These are phyloP conservation scores for Pseudomonodictys pantanalensis DNA, from an alignment of 495 filamentous ascomycete species.

Conservation along the genomic window DNA sequence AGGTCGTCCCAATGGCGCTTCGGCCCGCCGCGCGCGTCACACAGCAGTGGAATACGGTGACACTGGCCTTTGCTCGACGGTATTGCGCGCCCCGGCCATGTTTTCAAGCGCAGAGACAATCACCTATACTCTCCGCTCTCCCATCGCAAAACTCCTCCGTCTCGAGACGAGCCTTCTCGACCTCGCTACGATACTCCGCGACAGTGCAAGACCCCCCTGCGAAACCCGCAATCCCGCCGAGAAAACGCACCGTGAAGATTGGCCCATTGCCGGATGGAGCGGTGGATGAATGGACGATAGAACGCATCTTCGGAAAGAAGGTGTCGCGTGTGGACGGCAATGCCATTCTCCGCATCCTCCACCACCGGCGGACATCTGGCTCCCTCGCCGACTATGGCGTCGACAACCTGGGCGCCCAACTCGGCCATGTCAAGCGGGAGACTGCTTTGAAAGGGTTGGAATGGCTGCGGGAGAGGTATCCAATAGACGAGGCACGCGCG, in stretches of 20 bases:
- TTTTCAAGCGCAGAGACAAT: background rate
- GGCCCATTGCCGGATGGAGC: slow-evolving; percentile 37
- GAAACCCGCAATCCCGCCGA: background rate
- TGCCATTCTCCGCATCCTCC: slow-evolving; percentile 62
- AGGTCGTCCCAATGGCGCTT: slow-evolving; percentile 36
- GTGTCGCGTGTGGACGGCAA: slow-evolving; percentile 57
- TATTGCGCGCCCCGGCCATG: slow-evolving; percentile 1
- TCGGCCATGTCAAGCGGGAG: slow-evolving; percentile 30
- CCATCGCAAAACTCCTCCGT: background rate
- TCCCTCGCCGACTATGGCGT: slow-evolving; percentile 58
- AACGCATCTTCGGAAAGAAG: slow-evolving; percentile 58
- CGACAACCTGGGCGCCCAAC: slow-evolving; percentile 33
- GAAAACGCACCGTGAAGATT: slow-evolving; percentile 16
- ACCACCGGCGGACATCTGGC: slow-evolving; percentile 71
- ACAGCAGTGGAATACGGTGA: slow-evolving; percentile 24
- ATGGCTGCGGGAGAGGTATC: slow-evolving; percentile 66
- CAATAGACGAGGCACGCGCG: slow-evolving; percentile 71
- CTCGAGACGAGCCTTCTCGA: slow-evolving; percentile 15
- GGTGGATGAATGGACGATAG: slow-evolving; percentile 39
- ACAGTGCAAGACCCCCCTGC: background rate
- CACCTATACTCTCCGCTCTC: background rate
- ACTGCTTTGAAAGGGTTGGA: slow-evolving; percentile 52
- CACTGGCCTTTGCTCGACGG: slow-evolving; percentile 19
- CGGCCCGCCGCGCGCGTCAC: slow-evolving; percentile 6
- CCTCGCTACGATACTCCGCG: slow-evolving; percentile 2